Evolutionary conservation across 345 rosid genomes (phyloP).

Genomic region (Populus pruinosa): DNA sequence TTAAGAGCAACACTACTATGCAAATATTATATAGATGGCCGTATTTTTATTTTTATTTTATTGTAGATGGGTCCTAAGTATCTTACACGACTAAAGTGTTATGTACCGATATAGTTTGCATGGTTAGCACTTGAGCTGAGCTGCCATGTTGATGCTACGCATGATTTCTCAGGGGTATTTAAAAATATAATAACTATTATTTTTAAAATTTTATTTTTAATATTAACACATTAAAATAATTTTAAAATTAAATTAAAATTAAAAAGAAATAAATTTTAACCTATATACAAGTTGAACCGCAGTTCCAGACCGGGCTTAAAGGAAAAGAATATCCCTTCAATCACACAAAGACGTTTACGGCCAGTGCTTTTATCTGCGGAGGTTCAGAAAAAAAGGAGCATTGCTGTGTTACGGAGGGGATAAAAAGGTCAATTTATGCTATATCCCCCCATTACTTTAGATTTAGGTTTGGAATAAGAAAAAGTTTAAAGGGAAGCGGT

Average conservation of each 20-base stretch:
- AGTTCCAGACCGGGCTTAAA: not conserved
- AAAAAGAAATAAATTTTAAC: too few species aligned
- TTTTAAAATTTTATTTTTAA: too few species aligned
- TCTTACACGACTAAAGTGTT: not conserved
- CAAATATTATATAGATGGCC: not conserved
- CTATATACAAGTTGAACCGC: too few species aligned
- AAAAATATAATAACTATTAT: too few species aligned
- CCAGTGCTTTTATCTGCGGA: not conserved
- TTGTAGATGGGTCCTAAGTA: slow-evolving; percentile 19
- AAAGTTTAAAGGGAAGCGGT: slow-evolving; percentile 23
- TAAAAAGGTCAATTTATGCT: slow-evolving; percentile 20
- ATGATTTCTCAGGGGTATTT: not conserved
- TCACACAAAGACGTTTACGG: slow-evolving; percentile 10
- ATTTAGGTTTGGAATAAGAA: slow-evolving; percentile 49
- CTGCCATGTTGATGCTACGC: slow-evolving; percentile 20
- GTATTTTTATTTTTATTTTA: not conserved
- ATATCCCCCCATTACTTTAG: slow-evolving; percentile 38
- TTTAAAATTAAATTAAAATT: too few species aligned
- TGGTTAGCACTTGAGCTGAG: slow-evolving; percentile 17
- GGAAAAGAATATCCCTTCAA: slow-evolving; percentile 12
- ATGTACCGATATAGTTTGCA: slow-evolving; percentile 9
- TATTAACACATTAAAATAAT: too few species aligned
- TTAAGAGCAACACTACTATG: not conserved
- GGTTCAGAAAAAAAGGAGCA: not conserved
- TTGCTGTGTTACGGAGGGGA: slow-evolving; percentile 4